These are phyloP conservation scores for Citrus unshiu DNA, from an alignment of 345 rosid species.

Conservation along the genomic window DNA sequence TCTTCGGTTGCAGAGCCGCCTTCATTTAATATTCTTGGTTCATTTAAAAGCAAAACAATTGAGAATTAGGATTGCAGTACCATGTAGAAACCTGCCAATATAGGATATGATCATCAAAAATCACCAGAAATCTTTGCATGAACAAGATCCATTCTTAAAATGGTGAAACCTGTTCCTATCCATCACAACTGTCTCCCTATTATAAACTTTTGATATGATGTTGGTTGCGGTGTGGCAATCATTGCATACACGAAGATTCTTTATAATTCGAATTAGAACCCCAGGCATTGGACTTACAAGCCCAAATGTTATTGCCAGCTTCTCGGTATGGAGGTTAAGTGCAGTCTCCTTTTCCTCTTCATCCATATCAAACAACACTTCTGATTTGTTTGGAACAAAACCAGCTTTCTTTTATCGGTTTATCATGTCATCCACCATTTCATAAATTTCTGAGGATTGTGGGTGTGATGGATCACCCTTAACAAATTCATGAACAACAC, in stretches of 20 bases:
- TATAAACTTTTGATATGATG: constrained; percentile 14
- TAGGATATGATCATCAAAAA: not conserved
- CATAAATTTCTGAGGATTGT: constrained; percentile 5
- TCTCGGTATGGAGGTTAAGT: constrained; percentile 27
- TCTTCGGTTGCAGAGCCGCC: not conserved
- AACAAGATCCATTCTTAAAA: constrained; percentile 18
- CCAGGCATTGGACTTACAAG: constrained; percentile 8
- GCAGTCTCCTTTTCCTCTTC: constrained; percentile 26
- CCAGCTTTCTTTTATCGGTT: constrained; percentile 19
- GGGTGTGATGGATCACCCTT: constrained; percentile 18
- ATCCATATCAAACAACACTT: constrained; percentile 27
- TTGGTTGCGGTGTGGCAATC: constrained; percentile 17
- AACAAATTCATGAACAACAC: constrained; percentile 17
- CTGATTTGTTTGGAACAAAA: constrained; percentile 23
- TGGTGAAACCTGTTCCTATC: constrained; percentile 14
- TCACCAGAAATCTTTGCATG: constrained; percentile 4
- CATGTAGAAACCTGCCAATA: not conserved
- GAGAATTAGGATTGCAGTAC: not conserved
- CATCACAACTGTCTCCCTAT: constrained; percentile 11
- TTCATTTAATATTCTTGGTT: not conserved
- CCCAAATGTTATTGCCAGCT: constrained; percentile 26
- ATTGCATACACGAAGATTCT: constrained; percentile 20
- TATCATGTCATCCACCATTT: constrained; percentile 27
- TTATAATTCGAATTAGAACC: constrained; percentile 23
- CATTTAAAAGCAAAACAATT: not conserved